phyloP scores from a whole-genome alignment of 2,329 filamentous ascomycete species.

The Trichoderma sp. region DNA sequence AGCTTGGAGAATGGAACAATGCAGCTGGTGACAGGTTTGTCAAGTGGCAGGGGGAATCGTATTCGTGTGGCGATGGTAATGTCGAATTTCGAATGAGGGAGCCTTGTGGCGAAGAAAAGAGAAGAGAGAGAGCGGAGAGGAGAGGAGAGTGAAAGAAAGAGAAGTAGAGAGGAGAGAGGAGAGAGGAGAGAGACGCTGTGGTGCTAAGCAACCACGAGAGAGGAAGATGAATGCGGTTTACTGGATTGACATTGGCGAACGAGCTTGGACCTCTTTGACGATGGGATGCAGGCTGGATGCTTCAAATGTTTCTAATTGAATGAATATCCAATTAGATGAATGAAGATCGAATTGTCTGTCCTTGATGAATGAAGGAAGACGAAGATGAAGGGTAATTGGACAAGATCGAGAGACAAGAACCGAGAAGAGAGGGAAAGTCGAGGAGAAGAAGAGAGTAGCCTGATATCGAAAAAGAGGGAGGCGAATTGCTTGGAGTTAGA shows the following conservation, averaged over 20 bases:
- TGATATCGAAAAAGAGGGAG: constrained; percentile 18
- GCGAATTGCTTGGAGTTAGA: neutral
- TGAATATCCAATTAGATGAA: neutral
- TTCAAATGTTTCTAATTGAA: neutral
- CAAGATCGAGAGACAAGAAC: neutral
- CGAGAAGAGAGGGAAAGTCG: neutral
- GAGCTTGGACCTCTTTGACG: neutral
- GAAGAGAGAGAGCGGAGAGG: neutral
- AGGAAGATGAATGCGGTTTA: neutral
- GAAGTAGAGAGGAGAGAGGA: neutral
- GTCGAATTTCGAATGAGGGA: neutral
- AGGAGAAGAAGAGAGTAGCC: constrained; percentile 3
- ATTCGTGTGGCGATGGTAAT: neutral
- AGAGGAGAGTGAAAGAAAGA: neutral
- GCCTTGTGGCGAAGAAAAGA: neutral
- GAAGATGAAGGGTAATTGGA: neutral
- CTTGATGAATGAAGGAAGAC: neutral
- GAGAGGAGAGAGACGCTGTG: neutral
- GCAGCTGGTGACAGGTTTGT: neutral
- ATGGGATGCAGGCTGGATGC: neutral
- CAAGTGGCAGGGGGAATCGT: neutral
- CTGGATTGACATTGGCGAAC: neutral
- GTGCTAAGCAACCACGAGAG: constrained; percentile 6
- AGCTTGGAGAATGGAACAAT: neutral
- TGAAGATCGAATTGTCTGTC: neutral